Evolutionary conservation across 225 moss, liverwort and hornwort species (phyloP).

Genomic region (Bryoerythrophyllum caledonicum): DNA sequence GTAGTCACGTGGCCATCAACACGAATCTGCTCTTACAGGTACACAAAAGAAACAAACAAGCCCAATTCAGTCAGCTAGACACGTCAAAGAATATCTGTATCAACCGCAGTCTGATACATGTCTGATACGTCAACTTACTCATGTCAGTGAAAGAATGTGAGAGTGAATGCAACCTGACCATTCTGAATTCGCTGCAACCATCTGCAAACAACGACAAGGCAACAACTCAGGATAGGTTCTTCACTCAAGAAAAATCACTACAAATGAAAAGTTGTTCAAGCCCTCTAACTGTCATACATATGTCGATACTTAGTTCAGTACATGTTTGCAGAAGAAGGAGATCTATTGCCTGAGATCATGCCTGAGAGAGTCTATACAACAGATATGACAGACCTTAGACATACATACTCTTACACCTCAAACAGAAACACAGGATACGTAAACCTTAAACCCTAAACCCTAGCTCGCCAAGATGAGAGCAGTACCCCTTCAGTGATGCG

Average conservation of each 20-base stretch:
- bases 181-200: conserved; percentile 90
- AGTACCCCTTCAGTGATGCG: conserved; percentile 66
- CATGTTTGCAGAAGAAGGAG: too few species aligned
- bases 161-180: conserved; percentile 62
- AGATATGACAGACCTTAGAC: too few species aligned
- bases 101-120: too few species aligned
- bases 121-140: too few species aligned
- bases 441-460: neutral
- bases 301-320: too few species aligned
- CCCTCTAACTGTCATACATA: too few species aligned
- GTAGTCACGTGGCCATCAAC: conserved; percentile 68
- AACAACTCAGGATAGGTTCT: neutral
- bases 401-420: conserved; percentile 18
- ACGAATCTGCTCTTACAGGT: conserved; percentile 54
- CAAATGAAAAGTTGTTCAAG: too few species aligned
- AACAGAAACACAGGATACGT: neutral
- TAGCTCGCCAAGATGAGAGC: neutral
- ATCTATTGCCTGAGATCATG: too few species aligned
- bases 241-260: neutral
- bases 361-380: too few species aligned
- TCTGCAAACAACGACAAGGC: conserved; percentile 37
- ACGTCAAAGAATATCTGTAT: neutral
- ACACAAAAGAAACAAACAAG: neutral
- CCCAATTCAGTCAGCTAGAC: neutral
- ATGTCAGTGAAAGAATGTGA: conserved; percentile 5